Evolutionary conservation across 352 stramenopile genomes (phyloP).

Genomic region (Pythium folliculosum): DNA sequence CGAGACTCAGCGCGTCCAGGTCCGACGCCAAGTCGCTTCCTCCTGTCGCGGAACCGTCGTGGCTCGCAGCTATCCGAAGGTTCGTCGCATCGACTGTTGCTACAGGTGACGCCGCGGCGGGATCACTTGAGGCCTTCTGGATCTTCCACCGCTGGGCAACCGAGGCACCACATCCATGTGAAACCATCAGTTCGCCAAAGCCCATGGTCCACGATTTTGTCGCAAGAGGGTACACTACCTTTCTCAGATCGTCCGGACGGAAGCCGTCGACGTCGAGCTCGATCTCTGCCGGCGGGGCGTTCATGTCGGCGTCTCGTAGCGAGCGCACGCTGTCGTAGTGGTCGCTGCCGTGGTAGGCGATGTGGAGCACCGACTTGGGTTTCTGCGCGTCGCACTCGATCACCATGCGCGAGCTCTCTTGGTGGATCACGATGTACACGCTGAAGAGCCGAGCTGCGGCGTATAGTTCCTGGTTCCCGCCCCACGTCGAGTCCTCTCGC

Average conservation of each 20-base stretch:
- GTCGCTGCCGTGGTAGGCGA: constrained; percentile 73
- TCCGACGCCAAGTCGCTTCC: not conserved
- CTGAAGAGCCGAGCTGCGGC: constrained; percentile 70
- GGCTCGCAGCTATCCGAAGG: constrained; percentile 20
- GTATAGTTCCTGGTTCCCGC: constrained; percentile 83
- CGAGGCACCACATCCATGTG: not conserved
- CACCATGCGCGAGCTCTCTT: constrained; percentile 62
- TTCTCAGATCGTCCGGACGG: constrained; percentile 51
- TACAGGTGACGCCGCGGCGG: not conserved
- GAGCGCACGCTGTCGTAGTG: constrained; percentile 83
- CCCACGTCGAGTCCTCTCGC: constrained; percentile 79
- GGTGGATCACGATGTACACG: constrained; percentile 78
- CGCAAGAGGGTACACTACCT: constrained; percentile 32
- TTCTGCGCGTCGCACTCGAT: constrained; percentile 72
- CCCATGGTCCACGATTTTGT: not conserved
- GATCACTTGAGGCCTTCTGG: constrained; percentile 1
- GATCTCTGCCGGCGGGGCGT: constrained; percentile 47
- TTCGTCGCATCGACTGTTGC: not conserved
- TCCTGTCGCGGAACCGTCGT: not conserved
- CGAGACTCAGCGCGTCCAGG: constrained; percentile 5
- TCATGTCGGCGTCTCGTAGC: constrained; percentile 40
- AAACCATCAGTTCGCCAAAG: not conserved
- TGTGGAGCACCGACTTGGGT: constrained; percentile 51
- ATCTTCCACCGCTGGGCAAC: constrained; percentile 21
- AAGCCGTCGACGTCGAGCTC: constrained; percentile 62